Evolutionary conservation across 371 early-diverging fungal genomes (phyloP).

Genomic region (Actinomortierella ambigua): DNA sequence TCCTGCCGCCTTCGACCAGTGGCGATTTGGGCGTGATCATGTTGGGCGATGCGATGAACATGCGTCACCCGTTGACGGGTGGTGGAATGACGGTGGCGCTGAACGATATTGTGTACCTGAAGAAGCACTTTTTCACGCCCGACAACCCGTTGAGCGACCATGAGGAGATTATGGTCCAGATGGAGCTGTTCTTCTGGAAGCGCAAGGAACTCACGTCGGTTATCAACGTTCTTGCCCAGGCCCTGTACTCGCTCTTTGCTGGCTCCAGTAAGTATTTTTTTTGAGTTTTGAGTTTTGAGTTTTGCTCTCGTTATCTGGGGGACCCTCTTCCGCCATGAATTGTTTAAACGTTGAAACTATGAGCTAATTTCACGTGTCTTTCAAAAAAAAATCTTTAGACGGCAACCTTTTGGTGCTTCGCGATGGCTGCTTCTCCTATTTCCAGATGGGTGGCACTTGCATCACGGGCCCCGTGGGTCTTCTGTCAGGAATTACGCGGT

Average conservation of each 20-base stretch:
- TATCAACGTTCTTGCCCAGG: slow-evolving; percentile 91
- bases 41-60: slow-evolving; percentile 94
- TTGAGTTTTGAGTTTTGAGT: slow-evolving; percentile 1
- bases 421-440: slow-evolving; percentile 88
- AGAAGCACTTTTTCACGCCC: slow-evolving; percentile 25
- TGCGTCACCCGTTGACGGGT: slow-evolving; percentile 94
- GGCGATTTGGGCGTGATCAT: slow-evolving; percentile 73
- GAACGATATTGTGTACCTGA: slow-evolving; percentile 81
- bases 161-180: slow-evolving; percentile 57
- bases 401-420: slow-evolving; percentile 72
- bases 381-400: slow-evolving; percentile 35
- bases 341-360: too few species aligned
- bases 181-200: slow-evolving; percentile 76
- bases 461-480: slow-evolving; percentile 84
- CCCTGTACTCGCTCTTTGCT: slow-evolving; percentile 87
- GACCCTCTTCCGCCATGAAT: too few species aligned
- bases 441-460: slow-evolving; percentile 82
- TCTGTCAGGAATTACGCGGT: slow-evolving; percentile 64
- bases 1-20: slow-evolving; percentile 73
- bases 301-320: neutral
- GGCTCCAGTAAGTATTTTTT: slow-evolving; percentile 57
- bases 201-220: slow-evolving; percentile 78
- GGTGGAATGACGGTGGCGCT: slow-evolving; percentile 97
- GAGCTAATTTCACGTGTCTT: neutral
- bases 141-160: slow-evolving; percentile 56